Evolutionary conservation across 805 yeast genomes (phyloP).

Genomic region (Brettanomyces bruxellensis): DNA sequence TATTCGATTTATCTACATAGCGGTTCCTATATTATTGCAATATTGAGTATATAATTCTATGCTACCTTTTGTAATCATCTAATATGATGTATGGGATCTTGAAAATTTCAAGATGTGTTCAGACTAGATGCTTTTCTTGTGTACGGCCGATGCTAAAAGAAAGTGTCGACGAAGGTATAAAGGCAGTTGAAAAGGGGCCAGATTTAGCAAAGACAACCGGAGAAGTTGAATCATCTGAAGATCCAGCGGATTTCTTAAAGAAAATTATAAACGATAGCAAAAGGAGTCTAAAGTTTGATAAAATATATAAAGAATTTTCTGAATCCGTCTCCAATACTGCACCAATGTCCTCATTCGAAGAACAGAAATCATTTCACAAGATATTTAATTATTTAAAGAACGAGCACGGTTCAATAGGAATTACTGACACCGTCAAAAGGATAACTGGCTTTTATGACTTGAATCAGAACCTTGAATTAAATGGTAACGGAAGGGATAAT

Average conservation of each 20-base stretch:
- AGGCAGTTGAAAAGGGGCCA: no score
- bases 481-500: neutral
- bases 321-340: neutral
- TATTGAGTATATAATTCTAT: no score
- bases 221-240: no score
- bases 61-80: no score
- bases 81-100: no score
- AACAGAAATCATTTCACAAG: constrained; percentile 23
- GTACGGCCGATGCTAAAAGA: no score
- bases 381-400: constrained; percentile 21
- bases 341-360: constrained; percentile 20
- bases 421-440: constrained; percentile 18
- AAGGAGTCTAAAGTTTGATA: neutral
- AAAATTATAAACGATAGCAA: neutral
- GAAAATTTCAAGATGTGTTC: no score
- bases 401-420: constrained; percentile 12
- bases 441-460: constrained; percentile 11
- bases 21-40: no score
- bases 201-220: no score
- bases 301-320: constrained; percentile 1
- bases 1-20: no score
- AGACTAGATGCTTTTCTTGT: no score
- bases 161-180: no score
- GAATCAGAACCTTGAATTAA: neutral
- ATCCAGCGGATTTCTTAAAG: neutral